Conservation (phyloP, 2,329 filamentous ascomycete genomes). For the Lojkania enalia region DNA sequence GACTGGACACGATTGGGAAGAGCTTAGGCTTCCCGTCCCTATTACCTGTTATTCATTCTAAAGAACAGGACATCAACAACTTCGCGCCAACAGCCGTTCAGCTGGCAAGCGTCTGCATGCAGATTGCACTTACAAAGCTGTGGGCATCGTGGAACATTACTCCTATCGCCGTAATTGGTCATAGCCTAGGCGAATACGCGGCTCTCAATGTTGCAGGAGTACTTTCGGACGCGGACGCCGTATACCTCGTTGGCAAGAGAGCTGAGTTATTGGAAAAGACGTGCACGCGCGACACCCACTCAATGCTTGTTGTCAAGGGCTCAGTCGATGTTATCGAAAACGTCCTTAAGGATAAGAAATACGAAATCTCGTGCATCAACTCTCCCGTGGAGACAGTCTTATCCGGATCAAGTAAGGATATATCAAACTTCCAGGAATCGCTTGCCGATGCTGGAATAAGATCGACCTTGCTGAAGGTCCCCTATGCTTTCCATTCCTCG, state of each 20-base stretch:
- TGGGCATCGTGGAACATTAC: slow-evolving; percentile 17
- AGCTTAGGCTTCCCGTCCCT: slow-evolving; percentile 32
- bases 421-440: no score
- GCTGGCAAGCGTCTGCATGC: slow-evolving; percentile 43
- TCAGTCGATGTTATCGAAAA: slow-evolving; percentile 3
- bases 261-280: slow-evolving; percentile 35
- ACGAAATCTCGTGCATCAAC: slow-evolving; percentile 34
- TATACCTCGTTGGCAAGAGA: slow-evolving; percentile 42
- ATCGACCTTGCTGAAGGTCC: no score
- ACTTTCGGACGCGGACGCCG: slow-evolving; percentile 33
- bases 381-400: slow-evolving; percentile 30
- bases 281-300: slow-evolving; percentile 28
- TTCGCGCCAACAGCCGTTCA: slow-evolving; percentile 30
- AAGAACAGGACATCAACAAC: slow-evolving; percentile 5
- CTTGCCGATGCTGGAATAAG: no score
- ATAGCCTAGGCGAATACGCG: slow-evolving; percentile 46
- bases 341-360: slow-evolving; percentile 9
- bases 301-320: slow-evolving; percentile 33
- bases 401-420: no score
- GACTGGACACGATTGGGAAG: slow-evolving; percentile 12
- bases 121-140: slow-evolving; percentile 39
- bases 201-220: slow-evolving; percentile 44
- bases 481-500: no score
- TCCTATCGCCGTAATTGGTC: slow-evolving; percentile 23
- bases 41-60: slow-evolving; percentile 1